These are phyloP conservation scores for Mucor mucedo DNA, from an alignment of 371 early-diverging fungal species.

Conservation along the genomic window DNA sequence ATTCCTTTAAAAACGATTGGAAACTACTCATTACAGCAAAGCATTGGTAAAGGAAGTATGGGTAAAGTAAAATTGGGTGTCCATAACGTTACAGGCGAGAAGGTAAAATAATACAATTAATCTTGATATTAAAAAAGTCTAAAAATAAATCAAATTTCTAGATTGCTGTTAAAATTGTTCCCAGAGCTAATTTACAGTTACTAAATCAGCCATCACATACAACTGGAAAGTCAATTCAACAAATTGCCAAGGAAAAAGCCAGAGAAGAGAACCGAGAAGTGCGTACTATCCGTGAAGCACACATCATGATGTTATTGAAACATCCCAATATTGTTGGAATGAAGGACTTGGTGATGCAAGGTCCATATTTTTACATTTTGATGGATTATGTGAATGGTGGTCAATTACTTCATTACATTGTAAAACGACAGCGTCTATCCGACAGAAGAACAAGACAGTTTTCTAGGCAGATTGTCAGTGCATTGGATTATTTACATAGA, in stretches of 20 bases:
- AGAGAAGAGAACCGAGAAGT: constrained; percentile 79
- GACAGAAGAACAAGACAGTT: constrained; percentile 91
- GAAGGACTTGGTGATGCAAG: constrained; percentile 82
- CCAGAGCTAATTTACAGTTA: constrained; percentile 43
- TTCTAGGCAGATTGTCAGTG: constrained; percentile 92
- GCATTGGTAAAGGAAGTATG: constrained; percentile 53
- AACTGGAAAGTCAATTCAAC: constrained; percentile 32
- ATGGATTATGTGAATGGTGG: constrained; percentile 93
- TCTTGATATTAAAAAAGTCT: constrained; percentile 8
- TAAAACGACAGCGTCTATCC: constrained; percentile 85
- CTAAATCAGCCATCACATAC: constrained; percentile 21
- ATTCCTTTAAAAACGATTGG: constrained; percentile 39
- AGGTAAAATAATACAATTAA: constrained; percentile 28
- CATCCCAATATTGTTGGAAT: constrained; percentile 91
- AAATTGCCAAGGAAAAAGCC: constrained; percentile 49
- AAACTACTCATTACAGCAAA: constrained; percentile 44
- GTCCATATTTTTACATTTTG: constrained; percentile 87
- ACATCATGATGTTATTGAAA: constrained; percentile 89
- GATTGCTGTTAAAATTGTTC: constrained; percentile 57
- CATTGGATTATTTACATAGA: constrained; percentile 91
- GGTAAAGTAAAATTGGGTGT: constrained; percentile 53
- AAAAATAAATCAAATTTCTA: constrained; percentile 20
- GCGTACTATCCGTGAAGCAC: constrained; percentile 89
- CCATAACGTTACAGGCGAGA: constrained; percentile 52
- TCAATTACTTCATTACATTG: constrained; percentile 89